A percentile compares a stretch with the other conserved stretches of the same genome.
Evolutionary conservation across 2,329 filamentous ascomycete species (phyloP).

Genomic region (Fusarium sp.): DNA sequence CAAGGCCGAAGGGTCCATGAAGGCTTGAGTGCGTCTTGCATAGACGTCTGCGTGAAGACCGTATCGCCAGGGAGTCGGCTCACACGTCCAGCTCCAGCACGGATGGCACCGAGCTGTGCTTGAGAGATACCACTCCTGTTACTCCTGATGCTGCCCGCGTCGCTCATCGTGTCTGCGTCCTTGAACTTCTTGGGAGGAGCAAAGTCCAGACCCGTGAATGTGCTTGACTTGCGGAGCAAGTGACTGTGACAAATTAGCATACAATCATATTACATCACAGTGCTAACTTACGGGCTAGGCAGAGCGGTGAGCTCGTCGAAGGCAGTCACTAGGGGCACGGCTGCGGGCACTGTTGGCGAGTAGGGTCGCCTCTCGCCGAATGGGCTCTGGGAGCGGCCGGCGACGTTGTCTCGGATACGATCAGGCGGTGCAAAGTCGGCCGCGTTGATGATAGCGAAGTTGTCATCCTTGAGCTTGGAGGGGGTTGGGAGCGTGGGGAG

Average conservation of each 20-base stretch:
- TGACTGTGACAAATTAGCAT: conserved; percentile 63
- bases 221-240: conserved; percentile 79
- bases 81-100: conserved; percentile 85
- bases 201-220: conserved; percentile 85
- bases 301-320: conserved; percentile 89
- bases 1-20: conserved; percentile 66
- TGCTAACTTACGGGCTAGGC: conserved; percentile 85
- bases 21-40: conserved; percentile 71
- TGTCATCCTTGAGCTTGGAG: conserved; percentile 84
- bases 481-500: conserved; percentile 87
- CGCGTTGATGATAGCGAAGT: conserved; percentile 74
- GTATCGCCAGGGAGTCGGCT: conserved; percentile 85
- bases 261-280: not conserved
- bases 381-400: conserved; percentile 76
- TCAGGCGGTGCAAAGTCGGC: conserved; percentile 89
- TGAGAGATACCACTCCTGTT: conserved; percentile 80
- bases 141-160: conserved; percentile 73
- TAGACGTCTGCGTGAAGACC: conserved; percentile 80
- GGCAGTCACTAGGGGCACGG: conserved; percentile 82
- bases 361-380: conserved; percentile 77
- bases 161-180: conserved; percentile 70
- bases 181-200: conserved; percentile 81
- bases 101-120: conserved; percentile 76
- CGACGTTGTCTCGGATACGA: conserved; percentile 72
- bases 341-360: conserved; percentile 76